Evolutionary conservation across 2,329 filamentous ascomycete genomes (phyloP), one percentile per base, ranked within the genome.

Genomic region (Xylariaceae sp.): DNA sequence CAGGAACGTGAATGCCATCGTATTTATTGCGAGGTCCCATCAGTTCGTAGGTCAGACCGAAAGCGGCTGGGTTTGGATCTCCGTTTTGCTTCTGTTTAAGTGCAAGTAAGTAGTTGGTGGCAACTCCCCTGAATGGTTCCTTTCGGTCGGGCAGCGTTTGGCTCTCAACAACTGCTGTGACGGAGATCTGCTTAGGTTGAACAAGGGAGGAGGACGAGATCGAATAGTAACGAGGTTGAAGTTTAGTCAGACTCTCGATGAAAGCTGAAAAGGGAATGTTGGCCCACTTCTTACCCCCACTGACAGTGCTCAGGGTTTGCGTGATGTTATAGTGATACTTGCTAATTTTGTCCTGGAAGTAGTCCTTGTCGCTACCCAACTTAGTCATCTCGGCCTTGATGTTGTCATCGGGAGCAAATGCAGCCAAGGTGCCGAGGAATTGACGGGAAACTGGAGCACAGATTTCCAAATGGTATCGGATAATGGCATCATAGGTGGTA

Each of bases 211-310:
- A 97, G 1, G 94, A 98, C 2, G 93, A 98, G 67, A 98, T 98
- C 40, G 94, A 98, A 75, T 98, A 98, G 77, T 97, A 98, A 40
- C 93, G 88, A 32, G 93, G 92, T 68, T 98, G 93, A 46, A 98
- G 82, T 75, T 96, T 97, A 70, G 84, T 88, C 50, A 98, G 70
- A 55, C 89, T 87, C 75, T 98, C 93, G 55, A 98, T 90, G 59
- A 97, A 83, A 59, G 91, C 83, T 7, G 93, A 95, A 72, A 98
- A 97, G 14, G 93, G 94, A 45, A 96, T 83, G 44, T 82, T 83
- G 44, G 80, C 74, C 87, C 93, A 98, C 48, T 82, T 82, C 67
- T 87, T 73, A 39, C 85, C 83, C 25, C 85, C 83, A 58, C 82
- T 78, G 52, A 93, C 77, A 41, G 75, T 77, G 54, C 88, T 76